Evolutionary conservation across 164 flowering plant genomes (phyloP).

Genomic region (Vitis labrusca): DNA sequence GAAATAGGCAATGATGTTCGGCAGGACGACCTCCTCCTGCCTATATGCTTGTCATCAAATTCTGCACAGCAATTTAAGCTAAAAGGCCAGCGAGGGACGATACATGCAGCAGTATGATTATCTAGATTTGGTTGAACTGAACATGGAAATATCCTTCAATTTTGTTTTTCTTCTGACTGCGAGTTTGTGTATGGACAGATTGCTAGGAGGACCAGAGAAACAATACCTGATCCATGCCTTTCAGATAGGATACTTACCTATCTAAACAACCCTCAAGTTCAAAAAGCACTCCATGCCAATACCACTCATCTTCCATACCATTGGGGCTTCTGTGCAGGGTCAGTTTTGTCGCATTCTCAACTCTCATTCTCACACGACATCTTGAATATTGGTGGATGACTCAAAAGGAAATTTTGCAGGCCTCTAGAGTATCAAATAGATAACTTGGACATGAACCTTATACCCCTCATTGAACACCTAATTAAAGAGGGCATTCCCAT

Average conservation of each 20-base stretch:
- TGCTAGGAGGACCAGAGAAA: not conserved
- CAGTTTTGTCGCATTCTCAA: slow-evolving; percentile 3
- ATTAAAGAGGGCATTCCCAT: slow-evolving; percentile 35
- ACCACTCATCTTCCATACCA: slow-evolving; percentile 35
- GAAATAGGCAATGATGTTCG: slow-evolving; percentile 28
- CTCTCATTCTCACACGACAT: too few relatives aligned
- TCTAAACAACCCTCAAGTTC: slow-evolving; percentile 42
- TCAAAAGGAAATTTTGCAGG: slow-evolving; percentile 19
- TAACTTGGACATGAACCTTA: slow-evolving; percentile 29
- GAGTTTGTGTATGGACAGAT: not conserved
- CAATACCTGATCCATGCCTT: slow-evolving; percentile 42
- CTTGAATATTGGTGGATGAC: too few relatives aligned
- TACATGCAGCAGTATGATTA: slow-evolving; percentile 18
- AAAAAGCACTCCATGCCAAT: slow-evolving; percentile 40
- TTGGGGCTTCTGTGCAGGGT: slow-evolving; percentile 44
- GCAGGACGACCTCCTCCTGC: slow-evolving; percentile 23
- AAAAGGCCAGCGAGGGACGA: slow-evolving; percentile 8
- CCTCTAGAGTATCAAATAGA: slow-evolving; percentile 35
- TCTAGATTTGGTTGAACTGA: too few relatives aligned
- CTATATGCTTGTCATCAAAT: slow-evolving; percentile 19
- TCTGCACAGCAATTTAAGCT: slow-evolving; percentile 7
- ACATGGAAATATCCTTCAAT: too few relatives aligned
- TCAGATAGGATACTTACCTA: slow-evolving; percentile 27
- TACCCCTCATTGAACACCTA: slow-evolving; percentile 31
- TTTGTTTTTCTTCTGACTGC: too few relatives aligned